phyloP scores from a whole-genome alignment of 108 stramenopile genomes.

The Aurantiochytrium sp. region DNA sequence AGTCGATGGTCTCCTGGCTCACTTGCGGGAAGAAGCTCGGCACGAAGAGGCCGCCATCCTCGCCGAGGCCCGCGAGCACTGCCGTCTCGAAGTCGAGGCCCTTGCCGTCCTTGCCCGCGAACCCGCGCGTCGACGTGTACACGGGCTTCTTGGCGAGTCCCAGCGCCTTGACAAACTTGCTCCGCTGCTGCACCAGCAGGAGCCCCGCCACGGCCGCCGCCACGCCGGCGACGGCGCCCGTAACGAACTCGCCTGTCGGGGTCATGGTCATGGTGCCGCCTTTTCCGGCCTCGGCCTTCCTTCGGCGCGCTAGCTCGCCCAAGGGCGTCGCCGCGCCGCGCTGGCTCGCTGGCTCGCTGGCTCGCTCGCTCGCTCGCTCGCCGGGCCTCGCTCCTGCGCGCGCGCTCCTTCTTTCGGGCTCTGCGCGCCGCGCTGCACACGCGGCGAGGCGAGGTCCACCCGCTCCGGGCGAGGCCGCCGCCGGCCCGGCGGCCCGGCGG shows the following conservation, averaged over 20 bases:
- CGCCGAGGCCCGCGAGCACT: constrained; percentile 89
- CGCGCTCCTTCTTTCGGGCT: too few relatives aligned
- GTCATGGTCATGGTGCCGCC: too few relatives aligned
- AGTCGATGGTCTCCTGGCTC: constrained; percentile 63
- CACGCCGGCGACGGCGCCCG: not conserved
- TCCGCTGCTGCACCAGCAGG: not conserved
- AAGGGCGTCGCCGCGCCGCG: too few relatives aligned
- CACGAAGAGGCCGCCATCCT: constrained; percentile 91
- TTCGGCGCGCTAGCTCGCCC: too few relatives aligned
- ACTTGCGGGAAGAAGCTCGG: constrained; percentile 81
- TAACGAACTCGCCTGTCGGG: not conserved
- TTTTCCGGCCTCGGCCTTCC: too few relatives aligned
- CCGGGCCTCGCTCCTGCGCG: too few relatives aligned
- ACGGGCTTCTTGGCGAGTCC: not conserved
- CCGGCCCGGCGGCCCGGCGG: too few relatives aligned
- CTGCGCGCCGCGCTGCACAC: too few relatives aligned
- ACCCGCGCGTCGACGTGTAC: constrained; percentile 88
- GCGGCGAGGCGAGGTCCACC: too few relatives aligned
- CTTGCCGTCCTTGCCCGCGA: constrained; percentile 56
- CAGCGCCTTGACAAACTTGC: constrained; percentile 5
- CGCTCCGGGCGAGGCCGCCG: too few relatives aligned
- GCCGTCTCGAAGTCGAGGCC: constrained; percentile 78
- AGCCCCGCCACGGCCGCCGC: not conserved
- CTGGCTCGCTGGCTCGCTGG: too few relatives aligned
- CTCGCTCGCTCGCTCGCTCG: too few relatives aligned